These are phyloP conservation scores for Hippophae rhamnoides DNA, from an alignment of 306 rosid genomes.

Conservation along the genomic window DNA sequence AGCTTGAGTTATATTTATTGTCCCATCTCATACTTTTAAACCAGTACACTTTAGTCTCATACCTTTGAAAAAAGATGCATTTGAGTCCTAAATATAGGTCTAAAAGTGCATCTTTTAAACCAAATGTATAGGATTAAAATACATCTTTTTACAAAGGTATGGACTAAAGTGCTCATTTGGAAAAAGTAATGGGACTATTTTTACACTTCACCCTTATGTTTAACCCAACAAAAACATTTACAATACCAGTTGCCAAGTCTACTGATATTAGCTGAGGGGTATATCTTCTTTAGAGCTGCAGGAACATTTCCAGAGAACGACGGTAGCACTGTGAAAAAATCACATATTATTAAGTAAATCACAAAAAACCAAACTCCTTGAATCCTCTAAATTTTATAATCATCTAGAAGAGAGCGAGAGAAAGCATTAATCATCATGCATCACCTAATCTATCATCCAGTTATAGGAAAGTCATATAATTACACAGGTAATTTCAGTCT, in stretches of 20 bases:
- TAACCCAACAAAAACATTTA: neutral
- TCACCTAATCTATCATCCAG: neutral
- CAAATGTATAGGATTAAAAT: too few relatives aligned
- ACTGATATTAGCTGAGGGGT: conserved; percentile 81
- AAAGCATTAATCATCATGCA: neutral
- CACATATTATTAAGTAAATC: neutral
- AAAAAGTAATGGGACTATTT: too few relatives aligned
- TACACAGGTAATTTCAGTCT: too few relatives aligned
- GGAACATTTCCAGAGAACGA: conserved; percentile 97
- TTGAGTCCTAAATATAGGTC: too few relatives aligned
- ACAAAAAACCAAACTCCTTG: conserved; percentile 1
- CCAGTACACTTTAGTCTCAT: too few relatives aligned
- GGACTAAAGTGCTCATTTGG: too few relatives aligned
- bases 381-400: conserved; percentile 3
- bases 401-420: neutral
- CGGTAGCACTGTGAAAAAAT: conserved; percentile 59
- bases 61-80: too few relatives aligned
- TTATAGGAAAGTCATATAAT: neutral
- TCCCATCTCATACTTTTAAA: too few relatives aligned
- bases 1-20: too few relatives aligned
- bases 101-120: too few relatives aligned
- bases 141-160: too few relatives aligned
- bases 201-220: too few relatives aligned
- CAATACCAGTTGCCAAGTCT: conserved; percentile 87
- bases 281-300: conserved; percentile 51